These are phyloP conservation scores for Wickerhamiella nectarea DNA, from an alignment of 805 yeast species.

Conservation along the genomic window DNA sequence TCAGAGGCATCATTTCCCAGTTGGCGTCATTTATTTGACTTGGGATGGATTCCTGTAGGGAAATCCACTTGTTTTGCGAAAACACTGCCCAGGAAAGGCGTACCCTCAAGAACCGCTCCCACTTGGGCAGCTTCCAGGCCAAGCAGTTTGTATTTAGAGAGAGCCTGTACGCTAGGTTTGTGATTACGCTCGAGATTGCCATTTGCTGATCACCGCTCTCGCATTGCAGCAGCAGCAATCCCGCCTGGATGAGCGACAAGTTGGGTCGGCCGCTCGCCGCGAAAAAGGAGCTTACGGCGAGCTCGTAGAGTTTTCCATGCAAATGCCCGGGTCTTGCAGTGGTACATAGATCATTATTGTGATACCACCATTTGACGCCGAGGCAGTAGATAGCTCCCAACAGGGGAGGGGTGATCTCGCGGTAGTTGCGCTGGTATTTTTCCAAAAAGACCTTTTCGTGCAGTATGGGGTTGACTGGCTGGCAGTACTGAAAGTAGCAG, in stretches of 20 bases:
- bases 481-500: constrained; percentile 70
- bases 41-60: constrained; percentile 70
- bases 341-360: constrained; percentile 61
- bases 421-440: constrained; percentile 77
- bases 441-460: constrained; percentile 87
- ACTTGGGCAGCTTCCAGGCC: constrained; percentile 81
- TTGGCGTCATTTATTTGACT: constrained; percentile 60
- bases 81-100: constrained; percentile 93
- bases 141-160: constrained; percentile 87
- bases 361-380: constrained; percentile 92
- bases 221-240: constrained; percentile 34
- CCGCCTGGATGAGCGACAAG: constrained; percentile 49
- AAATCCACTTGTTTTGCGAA: constrained; percentile 82
- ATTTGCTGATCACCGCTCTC: constrained; percentile 52
- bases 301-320: constrained; percentile 48
- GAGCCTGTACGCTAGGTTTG: constrained; percentile 75
- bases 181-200: constrained; percentile 76
- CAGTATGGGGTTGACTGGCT: constrained; percentile 81
- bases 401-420: constrained; percentile 83
- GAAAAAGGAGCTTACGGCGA: constrained; percentile 50
- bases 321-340: constrained; percentile 57
- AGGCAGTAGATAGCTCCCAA: constrained; percentile 80
- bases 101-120: constrained; percentile 85
- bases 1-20: constrained; percentile 49
- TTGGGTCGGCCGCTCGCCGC: constrained; percentile 79